phyloP scores from a whole-genome alignment of 2,329 filamentous ascomycete genomes.

The Pochonia chlamydosporia region DNA sequence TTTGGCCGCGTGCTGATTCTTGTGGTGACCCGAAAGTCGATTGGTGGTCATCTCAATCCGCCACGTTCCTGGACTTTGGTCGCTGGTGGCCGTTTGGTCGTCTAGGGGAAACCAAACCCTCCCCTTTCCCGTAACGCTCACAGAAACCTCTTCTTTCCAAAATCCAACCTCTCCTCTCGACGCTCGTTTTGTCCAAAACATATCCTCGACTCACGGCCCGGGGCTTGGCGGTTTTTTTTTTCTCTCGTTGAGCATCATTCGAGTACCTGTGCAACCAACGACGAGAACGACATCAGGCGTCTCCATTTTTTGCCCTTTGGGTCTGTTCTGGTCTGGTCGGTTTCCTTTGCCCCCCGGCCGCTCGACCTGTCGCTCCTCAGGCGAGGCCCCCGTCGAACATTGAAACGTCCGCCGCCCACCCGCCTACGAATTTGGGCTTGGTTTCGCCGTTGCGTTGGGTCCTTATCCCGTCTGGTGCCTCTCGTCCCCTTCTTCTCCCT shows the following conservation, averaged over 20 bases:
- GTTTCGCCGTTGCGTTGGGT: conserved; percentile 7
- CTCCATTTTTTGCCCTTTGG: conserved; percentile 1
- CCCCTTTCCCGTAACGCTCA: neutral
- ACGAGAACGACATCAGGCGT: neutral
- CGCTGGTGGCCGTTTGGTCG: neutral
- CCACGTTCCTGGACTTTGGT: neutral
- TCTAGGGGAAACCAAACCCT: neutral
- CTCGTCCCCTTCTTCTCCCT: neutral
- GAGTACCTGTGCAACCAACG: neutral
- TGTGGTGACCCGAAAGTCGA: neutral
- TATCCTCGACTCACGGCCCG: neutral
- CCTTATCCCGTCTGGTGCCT: conserved; percentile 3
- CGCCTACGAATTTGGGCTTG: neutral
- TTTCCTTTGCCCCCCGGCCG: neutral
- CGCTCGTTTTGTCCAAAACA: neutral
- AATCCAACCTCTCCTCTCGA: neutral
- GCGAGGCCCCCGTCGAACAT: conserved; percentile 2
- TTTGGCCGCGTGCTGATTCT: neutral
- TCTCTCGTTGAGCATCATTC: neutral
- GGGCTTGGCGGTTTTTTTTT: neutral
- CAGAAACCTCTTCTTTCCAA: neutral
- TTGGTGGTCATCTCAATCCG: neutral
- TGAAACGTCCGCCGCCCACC: conserved; percentile 4
- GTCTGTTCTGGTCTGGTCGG: neutral
- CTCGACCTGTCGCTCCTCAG: neutral